Evolutionary conservation across 2,329 filamentous ascomycete genomes (phyloP).

Genomic region (Parastagonospora nodorum): DNA sequence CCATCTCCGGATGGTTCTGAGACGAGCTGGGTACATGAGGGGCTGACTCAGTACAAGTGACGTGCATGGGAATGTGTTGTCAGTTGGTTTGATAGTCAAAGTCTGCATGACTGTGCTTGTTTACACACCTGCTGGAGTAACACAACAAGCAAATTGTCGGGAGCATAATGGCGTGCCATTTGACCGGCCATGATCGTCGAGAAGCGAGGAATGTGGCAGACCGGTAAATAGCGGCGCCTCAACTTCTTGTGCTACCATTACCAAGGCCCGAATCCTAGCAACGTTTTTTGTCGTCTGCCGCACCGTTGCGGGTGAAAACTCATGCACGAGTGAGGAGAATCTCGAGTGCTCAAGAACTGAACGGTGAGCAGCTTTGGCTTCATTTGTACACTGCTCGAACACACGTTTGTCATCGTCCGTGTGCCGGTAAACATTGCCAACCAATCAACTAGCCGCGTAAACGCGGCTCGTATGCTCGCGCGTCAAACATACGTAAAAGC

Average conservation of each 20-base stretch:
- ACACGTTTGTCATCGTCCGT: too few species aligned
- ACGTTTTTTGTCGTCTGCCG: background rate
- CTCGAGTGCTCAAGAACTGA: too few species aligned
- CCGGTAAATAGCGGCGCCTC: background rate
- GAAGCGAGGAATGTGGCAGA: slow-evolving; percentile 11
- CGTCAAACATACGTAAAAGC: background rate
- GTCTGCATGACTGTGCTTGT: background rate
- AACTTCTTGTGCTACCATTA: background rate
- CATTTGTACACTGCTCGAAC: too few species aligned
- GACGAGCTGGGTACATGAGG: background rate
- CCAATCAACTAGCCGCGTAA: background rate
- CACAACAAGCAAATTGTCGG: background rate
- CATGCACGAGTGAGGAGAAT: too few species aligned
- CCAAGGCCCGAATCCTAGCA: too few species aligned
- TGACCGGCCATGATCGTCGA: background rate
- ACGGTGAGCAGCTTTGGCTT: too few species aligned
- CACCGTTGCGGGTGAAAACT: too few species aligned
- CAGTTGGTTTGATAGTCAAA: background rate
- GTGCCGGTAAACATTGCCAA: too few species aligned
- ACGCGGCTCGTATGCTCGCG: background rate
- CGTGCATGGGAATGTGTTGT: background rate
- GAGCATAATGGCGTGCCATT: background rate
- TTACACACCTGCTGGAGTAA: background rate
- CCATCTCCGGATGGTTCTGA: background rate
- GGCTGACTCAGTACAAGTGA: background rate